Conservation (phyloP, 2,329 filamentous ascomycete species). For the Eutypa lata region DNA sequence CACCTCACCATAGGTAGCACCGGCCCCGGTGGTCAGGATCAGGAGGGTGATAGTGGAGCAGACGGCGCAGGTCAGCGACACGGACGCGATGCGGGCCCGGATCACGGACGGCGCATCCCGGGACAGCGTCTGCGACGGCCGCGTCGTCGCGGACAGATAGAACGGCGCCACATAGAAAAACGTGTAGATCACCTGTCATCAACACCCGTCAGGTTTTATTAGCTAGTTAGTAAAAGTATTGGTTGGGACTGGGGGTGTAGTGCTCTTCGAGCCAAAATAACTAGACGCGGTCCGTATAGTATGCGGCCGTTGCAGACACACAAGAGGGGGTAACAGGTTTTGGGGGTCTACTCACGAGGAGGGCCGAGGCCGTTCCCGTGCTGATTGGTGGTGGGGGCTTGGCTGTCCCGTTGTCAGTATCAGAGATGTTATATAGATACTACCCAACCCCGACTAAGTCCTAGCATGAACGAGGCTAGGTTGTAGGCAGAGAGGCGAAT, state of each 20-base stretch:
- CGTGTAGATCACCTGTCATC: constrained; percentile 70
- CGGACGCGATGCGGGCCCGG: constrained; percentile 76
- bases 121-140: constrained; percentile 74
- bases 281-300: too few species aligned
- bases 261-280: too few species aligned
- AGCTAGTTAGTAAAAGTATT: neutral
- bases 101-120: constrained; percentile 90
- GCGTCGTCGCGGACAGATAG: constrained; percentile 76
- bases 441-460: too few species aligned
- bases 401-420: constrained; percentile 24
- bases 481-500: neutral
- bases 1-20: constrained; percentile 48
- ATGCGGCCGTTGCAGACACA: too few species aligned
- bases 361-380: constrained; percentile 31
- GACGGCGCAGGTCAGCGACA: constrained; percentile 69
- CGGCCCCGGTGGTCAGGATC: constrained; percentile 56
- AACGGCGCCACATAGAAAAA: constrained; percentile 86
- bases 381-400: constrained; percentile 37
- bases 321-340: too few species aligned
- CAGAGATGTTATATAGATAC: neutral
- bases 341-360: constrained; percentile 30
- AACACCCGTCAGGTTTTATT: neutral
- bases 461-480: too few species aligned
- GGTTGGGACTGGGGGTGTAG: too few species aligned
- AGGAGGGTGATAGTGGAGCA: constrained; percentile 66